Percentiles rank a stretch among this genome's conserved stretches.
Evolutionary conservation across 768 basidiomycete species (phyloP).

Genomic region (Nidularia pulvinata): DNA sequence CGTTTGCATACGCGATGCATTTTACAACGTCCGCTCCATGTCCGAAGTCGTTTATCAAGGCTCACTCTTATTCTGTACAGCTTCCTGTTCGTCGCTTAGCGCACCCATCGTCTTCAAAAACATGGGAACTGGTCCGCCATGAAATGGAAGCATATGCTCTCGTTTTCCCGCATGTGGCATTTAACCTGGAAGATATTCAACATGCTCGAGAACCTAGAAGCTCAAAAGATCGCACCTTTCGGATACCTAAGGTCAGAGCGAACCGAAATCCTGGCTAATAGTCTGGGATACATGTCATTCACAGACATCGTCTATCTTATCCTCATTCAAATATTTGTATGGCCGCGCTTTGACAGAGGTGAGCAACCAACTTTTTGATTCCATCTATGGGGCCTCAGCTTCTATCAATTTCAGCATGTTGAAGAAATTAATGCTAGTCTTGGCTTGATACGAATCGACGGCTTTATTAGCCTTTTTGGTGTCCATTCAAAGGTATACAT

Average conservation of each 20-base stretch:
- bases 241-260: conserved; percentile 61
- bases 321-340: conserved; percentile 72
- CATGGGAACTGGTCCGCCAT: conserved; percentile 65
- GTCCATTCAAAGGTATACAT: conserved; percentile 64
- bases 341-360: conserved; percentile 76
- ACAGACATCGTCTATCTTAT: conserved; percentile 65
- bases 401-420: conserved; percentile 47
- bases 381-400: neutral
- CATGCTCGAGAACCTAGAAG: conserved; percentile 28
- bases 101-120: conserved; percentile 57
- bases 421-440: conserved; percentile 55
- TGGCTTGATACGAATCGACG: conserved; percentile 60
- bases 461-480: conserved; percentile 85
- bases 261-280: neutral
- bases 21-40: conserved; percentile 71
- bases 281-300: neutral
- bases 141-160: conserved; percentile 77
- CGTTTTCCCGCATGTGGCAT: conserved; percentile 68
- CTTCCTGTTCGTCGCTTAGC: conserved; percentile 80
- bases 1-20: conserved; percentile 85
- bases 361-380: conserved; percentile 10
- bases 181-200: conserved; percentile 61
- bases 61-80: conserved; percentile 29
- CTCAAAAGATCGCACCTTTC: conserved; percentile 45
- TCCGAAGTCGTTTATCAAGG: neutral